Evolutionary conservation across 2,329 filamentous ascomycete genomes (phyloP), one percentile per base, ranked within the genome.

Genomic region (Cladosporium sp.): DNA sequence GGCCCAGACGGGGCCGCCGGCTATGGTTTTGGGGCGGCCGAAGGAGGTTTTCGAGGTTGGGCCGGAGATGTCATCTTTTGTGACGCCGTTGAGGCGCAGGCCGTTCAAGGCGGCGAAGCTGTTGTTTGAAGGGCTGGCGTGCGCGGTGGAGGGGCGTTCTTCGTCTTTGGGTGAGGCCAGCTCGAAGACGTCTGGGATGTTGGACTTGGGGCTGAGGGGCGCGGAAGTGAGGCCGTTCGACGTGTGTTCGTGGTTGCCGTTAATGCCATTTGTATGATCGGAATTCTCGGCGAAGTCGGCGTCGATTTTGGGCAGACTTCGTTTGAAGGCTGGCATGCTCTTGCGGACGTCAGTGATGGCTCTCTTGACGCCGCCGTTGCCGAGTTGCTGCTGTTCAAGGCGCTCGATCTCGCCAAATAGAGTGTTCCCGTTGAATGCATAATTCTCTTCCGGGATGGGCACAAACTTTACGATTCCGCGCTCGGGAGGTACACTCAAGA

Each of bases 381-480:
- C 66, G 43, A 67, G 70, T 37, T 73, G 69, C 49, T 69, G 69
- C 55, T 70, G 72, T 63, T 77, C 75, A 55, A 79, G 61, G 32
- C 82, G 79, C 49, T 86, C 81, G 43, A 89, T 81, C 61, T 87
- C 82, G 10, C 82, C 81, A 14, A 81, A 75, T 13, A 87, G 73
- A 0, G 88, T 95, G 58, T 75, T 83, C 9, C 87, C 85, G 49
- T 84, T 84, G 49, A 77, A 83, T 0, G 86, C 89, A 13, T 88
- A 70, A 57, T 86, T 85, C 52, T 89, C 85, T 61, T 92, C 87
- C 0, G 78, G 68, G 4, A 89, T 79, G 1, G 85, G 73, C 6
- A 83, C 70, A 62, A 92, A 95, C 33, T 84, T 82, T 52, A 95
- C 71, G 33, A 90, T 77, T 1, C 90, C 89, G 37, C 88, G 79